Evolutionary conservation across 2,329 filamentous ascomycete genomes (phyloP), one percentile per base, ranked within the genome.

Genomic region (Sporothrix mexicana): DNA sequence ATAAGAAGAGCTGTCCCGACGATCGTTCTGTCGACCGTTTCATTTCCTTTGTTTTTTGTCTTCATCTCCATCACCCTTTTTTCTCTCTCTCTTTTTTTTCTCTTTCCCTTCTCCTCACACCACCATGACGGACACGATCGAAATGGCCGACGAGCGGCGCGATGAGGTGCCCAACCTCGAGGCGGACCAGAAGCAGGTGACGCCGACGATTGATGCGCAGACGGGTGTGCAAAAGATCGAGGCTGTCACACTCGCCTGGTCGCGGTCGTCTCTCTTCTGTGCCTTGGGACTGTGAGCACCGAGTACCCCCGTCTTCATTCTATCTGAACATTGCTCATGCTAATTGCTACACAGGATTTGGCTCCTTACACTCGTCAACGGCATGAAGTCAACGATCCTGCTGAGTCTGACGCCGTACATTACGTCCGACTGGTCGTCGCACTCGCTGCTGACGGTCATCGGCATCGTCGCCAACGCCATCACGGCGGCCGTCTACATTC

Each of bases 401-500:
- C 75, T 77, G 57, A 83, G 80, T 69, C 74, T 88, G 69, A 81
- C 79, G 3, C 82, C 85, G 12, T 88, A 83, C 75, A 83, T 86
- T 53, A 87, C 85, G n/a, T 86, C 84, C 76, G 78, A 78, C 51
- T 90, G 88, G 76, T 74, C 80, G 13, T 78, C 80, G 23, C 88
- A 90, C 77, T 88, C 87, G 0, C 80, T 89, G 20, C 83, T 86
- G 2, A 83, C 86, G 1, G 83, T 86, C 7, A 85, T 87, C 13
- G 81, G 82, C 62, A 86, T 91, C 74, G 82, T 91, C 10, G 82
- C 87, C 23, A 84, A 81, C 74, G 80, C 88, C 57, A 86, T 91
- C 66, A 81, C 82, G 77, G 90, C 88, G 47, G 84, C 91, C 25
- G 84, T 87, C 73, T 90, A 91, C 77, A 85, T 92, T 4, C 88